These are phyloP conservation scores for Boletus edulis DNA, from an alignment of 768 basidiomycete species.

Conservation along the genomic window DNA sequence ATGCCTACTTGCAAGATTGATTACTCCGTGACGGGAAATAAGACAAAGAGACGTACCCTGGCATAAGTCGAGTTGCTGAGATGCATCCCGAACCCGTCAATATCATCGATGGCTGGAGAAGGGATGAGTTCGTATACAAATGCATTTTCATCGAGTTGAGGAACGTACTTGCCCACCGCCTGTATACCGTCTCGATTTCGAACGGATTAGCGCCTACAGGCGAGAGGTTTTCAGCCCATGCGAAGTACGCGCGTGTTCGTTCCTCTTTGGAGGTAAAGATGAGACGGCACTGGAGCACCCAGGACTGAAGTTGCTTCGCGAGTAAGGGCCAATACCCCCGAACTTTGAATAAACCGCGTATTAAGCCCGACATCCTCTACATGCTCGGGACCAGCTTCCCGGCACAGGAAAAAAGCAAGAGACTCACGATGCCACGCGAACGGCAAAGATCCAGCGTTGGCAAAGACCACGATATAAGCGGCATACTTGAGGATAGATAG, in stretches of 20 bases:
- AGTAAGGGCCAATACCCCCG: conserved; percentile 54
- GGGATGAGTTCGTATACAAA: background rate
- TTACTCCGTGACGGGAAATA: background rate
- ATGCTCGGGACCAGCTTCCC: background rate
- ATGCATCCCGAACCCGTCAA: conserved; percentile 64
- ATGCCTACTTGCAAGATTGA: conserved; percentile 26
- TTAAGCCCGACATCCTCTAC: background rate
- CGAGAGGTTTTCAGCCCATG: conserved; percentile 47
- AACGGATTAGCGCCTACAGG: conserved; percentile 61
- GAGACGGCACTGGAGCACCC: conserved; percentile 33
- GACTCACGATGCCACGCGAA: conserved; percentile 67
- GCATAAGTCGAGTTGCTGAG: conserved; percentile 82
- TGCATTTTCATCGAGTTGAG: background rate
- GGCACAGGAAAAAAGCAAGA: background rate
- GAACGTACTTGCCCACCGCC: conserved; percentile 54
- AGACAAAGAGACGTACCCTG: conserved; percentile 43
- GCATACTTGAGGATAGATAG: conserved; percentile 18
- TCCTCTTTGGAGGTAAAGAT: conserved; percentile 36
- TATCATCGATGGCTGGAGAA: conserved; percentile 61
- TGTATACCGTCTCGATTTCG: conserved; percentile 38
- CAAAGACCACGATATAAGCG: conserved; percentile 44
- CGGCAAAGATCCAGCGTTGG: conserved; percentile 62
- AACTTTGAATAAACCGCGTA: conserved; percentile 31
- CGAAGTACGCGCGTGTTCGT: conserved; percentile 33
- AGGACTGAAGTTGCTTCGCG: conserved; percentile 32